These are phyloP conservation scores for Neurospora sp. DNA, from an alignment of 495 filamentous ascomycete species.

Conservation along the genomic window DNA sequence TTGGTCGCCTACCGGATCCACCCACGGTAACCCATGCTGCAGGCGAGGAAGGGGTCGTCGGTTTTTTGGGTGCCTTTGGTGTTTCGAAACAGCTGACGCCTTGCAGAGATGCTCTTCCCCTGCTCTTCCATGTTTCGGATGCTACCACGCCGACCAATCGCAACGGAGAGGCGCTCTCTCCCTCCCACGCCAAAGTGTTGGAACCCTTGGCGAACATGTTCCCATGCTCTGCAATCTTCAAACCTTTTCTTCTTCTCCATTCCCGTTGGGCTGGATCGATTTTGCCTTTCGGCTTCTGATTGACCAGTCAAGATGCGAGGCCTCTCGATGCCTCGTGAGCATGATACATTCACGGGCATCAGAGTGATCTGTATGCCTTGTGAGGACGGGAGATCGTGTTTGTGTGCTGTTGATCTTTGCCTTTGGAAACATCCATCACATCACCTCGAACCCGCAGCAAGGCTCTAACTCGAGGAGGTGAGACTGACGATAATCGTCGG, in stretches of 20 bases:
- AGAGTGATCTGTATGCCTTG: not conserved
- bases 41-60: not conserved
- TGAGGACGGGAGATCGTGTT: not conserved
- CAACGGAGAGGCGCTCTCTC: not conserved
- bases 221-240: not conserved
- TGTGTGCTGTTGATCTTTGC: not conserved
- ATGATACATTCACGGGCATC: not conserved
- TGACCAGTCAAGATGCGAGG: not conserved
- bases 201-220: not conserved
- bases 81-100: conserved; percentile 21
- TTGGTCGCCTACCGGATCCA: conserved; percentile 12
- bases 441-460: not conserved
- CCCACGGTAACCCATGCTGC: conserved; percentile 5
- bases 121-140: not conserved
- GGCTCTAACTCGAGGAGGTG: not conserved
- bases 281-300: not conserved
- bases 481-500: not conserved
- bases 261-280: not conserved
- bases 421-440: not conserved
- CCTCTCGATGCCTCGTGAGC: not conserved
- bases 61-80: conserved; percentile 1
- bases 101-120: not conserved
- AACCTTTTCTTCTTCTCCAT: not conserved
- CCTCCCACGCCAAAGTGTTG: not conserved
- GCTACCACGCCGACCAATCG: not conserved